These are phyloP conservation scores for Globisporangium alternatum DNA, from an alignment of 352 stramenopile genomes.

Conservation along the genomic window DNA sequence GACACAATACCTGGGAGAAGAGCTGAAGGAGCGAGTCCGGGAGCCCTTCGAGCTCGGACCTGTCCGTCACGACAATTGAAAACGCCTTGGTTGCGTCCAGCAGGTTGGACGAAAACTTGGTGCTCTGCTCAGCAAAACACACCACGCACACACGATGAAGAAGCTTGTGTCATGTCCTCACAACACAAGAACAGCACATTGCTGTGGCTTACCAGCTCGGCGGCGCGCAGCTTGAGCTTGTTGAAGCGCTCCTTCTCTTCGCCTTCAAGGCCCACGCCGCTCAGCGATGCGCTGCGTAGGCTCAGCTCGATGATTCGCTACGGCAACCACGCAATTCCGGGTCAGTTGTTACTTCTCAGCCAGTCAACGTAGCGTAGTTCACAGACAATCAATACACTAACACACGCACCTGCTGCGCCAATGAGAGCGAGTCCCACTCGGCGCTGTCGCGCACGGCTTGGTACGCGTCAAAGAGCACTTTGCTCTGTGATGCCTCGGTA, in stretches of 20 bases:
- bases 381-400: not conserved
- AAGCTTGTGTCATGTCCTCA: not conserved
- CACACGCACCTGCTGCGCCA: slow-evolving; percentile 55
- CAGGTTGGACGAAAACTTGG: slow-evolving; percentile 96
- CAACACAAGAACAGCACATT: not conserved
- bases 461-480: slow-evolving; percentile 91
- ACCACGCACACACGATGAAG: not conserved
- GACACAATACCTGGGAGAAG: slow-evolving; percentile 70
- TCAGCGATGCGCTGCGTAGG: slow-evolving; percentile 87
- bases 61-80: slow-evolving; percentile 85
- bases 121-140: slow-evolving; percentile 53
- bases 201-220: slow-evolving; percentile 68
- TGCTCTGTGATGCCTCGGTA: slow-evolving; percentile 91
- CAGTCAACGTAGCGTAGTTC: not conserved
- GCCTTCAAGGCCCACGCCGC: slow-evolving; percentile 92
- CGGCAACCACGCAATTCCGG: not conserved
- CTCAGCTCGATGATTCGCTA: slow-evolving; percentile 88
- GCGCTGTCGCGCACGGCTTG: slow-evolving; percentile 66
- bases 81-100: slow-evolving; percentile 97
- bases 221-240: slow-evolving; percentile 91
- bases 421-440: slow-evolving; percentile 50
- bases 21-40: slow-evolving; percentile 90
- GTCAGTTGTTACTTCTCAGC: not conserved
- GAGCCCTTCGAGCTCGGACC: slow-evolving; percentile 86
- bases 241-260: slow-evolving; percentile 94